These are phyloP conservation scores for Debaryomycetaceae sp. DNA, from an alignment of 1,139 yeast genomes.

Conservation along the genomic window DNA sequence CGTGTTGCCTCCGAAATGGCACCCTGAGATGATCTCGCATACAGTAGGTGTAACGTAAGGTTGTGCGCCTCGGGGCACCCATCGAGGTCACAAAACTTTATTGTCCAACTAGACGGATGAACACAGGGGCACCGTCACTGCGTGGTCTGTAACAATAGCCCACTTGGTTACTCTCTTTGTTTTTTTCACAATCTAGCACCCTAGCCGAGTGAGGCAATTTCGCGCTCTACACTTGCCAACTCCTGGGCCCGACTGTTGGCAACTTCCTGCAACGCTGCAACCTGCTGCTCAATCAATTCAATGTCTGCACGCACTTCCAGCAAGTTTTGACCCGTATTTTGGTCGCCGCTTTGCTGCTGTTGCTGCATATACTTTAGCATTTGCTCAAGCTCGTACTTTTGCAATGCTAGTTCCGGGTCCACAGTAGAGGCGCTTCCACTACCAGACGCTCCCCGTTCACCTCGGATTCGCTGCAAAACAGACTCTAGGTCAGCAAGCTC, in stretches of 20 bases:
- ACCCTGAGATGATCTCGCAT: too few species aligned
- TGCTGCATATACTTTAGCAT: slow-evolving; percentile 53
- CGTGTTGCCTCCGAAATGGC: too few species aligned
- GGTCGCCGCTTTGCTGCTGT: slow-evolving; percentile 3
- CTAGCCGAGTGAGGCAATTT: slow-evolving; percentile 3
- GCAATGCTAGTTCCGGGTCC: slow-evolving; percentile 13
- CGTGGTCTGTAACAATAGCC: too few species aligned
- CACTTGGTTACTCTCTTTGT: too few species aligned
- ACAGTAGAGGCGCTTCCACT: slow-evolving; percentile 16
- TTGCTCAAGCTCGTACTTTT: slow-evolving; percentile 72
- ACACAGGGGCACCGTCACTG: too few species aligned
- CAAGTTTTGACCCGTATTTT: slow-evolving; percentile 16
- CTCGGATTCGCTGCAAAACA: slow-evolving; percentile 48
- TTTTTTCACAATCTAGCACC: not conserved
- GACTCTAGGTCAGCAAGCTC: slow-evolving; percentile 66
- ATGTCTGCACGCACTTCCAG: slow-evolving; percentile 44
- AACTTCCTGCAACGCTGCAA: slow-evolving; percentile 48
- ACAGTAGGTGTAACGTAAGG: too few species aligned
- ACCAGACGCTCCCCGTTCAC: slow-evolving; percentile 25
- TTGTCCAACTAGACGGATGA: too few species aligned
- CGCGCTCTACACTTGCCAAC: slow-evolving; percentile 29
- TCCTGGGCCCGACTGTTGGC: slow-evolving; percentile 41
- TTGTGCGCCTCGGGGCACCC: too few species aligned
- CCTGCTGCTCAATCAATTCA: slow-evolving; percentile 55
- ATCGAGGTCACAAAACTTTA: too few species aligned